Conservation (phyloP, 352 stramenopile species). For the Pythium guiyangense region DNA sequence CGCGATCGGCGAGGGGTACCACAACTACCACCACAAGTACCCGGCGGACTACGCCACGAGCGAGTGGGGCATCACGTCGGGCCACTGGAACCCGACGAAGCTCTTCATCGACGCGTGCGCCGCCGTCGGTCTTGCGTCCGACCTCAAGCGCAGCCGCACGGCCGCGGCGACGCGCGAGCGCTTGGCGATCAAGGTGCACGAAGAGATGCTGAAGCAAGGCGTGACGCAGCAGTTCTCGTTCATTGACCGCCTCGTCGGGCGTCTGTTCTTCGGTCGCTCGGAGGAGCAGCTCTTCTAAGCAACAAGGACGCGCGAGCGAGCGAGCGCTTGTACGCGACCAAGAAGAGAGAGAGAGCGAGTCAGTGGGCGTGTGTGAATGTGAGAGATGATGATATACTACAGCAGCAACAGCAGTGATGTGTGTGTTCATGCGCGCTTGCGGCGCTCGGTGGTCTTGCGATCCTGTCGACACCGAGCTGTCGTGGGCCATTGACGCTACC, state of each 20-base stretch:
- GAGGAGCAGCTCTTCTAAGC: slow-evolving; percentile 75
- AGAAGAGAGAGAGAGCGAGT: no score
- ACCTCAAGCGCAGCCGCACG: slow-evolving; percentile 93
- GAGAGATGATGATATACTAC: no score
- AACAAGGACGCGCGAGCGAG: no score
- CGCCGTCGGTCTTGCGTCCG: slow-evolving; percentile 90
- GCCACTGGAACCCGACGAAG: slow-evolving; percentile 98
- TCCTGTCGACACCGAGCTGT: no score
- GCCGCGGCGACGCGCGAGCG: slow-evolving; percentile 61
- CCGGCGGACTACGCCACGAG: slow-evolving; percentile 97
- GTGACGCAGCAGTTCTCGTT: slow-evolving; percentile 44
- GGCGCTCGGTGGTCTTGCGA: no score
- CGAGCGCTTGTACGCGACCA: no score
- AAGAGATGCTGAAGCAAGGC: slow-evolving; percentile 52
- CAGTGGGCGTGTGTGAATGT: no score
- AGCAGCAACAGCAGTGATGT: no score
- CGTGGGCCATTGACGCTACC: no score
- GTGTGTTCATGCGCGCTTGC: no score
- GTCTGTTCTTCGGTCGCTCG: slow-evolving; percentile 77
- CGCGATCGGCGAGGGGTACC: slow-evolving; percentile 96
- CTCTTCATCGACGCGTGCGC: slow-evolving; percentile 95
- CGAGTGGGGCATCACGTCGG: slow-evolving; percentile 93
- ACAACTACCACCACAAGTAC: slow-evolving; percentile 98
- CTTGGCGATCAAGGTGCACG: slow-evolving; percentile 55
- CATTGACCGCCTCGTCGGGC: slow-evolving; percentile 51